Conservation (phyloP, 2,329 filamentous ascomycete species). For the Fusarium chuoi region DNA sequence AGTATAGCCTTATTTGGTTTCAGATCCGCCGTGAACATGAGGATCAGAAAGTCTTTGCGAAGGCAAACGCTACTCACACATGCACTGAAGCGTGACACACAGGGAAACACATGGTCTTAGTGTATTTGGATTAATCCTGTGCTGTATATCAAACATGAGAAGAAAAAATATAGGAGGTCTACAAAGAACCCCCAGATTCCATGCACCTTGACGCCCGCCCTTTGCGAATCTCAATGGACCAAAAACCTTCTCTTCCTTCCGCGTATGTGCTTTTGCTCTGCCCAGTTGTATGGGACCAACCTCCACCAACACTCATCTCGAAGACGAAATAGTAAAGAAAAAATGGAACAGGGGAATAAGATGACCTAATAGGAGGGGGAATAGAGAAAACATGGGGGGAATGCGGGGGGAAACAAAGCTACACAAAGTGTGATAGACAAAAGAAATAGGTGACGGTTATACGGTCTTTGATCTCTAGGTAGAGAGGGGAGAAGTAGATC, state of each 20-base stretch:
- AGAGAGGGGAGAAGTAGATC: background rate
- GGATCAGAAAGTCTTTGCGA: background rate
- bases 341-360: constrained; percentile 12
- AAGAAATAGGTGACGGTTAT: constrained; percentile 25
- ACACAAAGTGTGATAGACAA: constrained; percentile 32
- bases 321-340: constrained; percentile 18
- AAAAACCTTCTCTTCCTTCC: constrained; percentile 28
- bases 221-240: constrained; percentile 40
- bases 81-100: background rate
- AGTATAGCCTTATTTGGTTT: background rate
- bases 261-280: constrained; percentile 29
- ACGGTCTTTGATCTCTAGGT: constrained; percentile 18
- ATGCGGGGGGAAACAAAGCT: constrained; percentile 25
- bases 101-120: constrained; percentile 12
- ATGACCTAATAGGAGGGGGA: constrained; percentile 23
- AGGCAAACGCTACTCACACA: background rate
- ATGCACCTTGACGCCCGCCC: constrained; percentile 44
- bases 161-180: constrained; percentile 21
- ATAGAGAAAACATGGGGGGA: constrained; percentile 18
- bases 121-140: constrained; percentile 26
- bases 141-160: constrained; percentile 27
- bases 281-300: constrained; percentile 23
- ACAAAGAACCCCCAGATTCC: constrained; percentile 32
- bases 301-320: constrained; percentile 29
- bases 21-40: too few relatives aligned